Percentiles rank a stretch among this genome's conserved stretches.
These are phyloP conservation scores for Quambalaria eucalypti DNA, from an alignment of 1,284 basidiomycete genomes.

Conservation along the genomic window DNA sequence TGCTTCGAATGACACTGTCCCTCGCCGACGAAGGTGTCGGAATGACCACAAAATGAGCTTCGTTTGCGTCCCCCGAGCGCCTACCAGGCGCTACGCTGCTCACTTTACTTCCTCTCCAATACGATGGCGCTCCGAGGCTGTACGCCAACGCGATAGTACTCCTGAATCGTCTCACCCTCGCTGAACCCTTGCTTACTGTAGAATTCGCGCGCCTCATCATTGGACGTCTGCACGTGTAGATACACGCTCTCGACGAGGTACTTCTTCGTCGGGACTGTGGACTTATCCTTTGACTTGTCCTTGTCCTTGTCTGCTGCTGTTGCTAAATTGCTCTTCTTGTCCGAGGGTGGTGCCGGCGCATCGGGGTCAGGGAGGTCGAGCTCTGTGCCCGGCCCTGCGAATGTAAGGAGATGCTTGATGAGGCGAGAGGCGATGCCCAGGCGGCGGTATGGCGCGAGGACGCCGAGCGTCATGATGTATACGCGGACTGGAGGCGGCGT, in stretches of 20 bases:
- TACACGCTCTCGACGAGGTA: conserved; percentile 35
- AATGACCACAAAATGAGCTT: no score
- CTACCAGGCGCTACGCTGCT: not conserved
- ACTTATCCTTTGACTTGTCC: conserved; percentile 14
- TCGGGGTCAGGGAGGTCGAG: conserved; percentile 15
- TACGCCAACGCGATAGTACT: conserved; percentile 39
- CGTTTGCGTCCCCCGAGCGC: no score
- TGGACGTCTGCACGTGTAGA: conserved; percentile 48
- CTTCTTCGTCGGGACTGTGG: not conserved
- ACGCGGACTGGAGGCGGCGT: conserved; percentile 32
- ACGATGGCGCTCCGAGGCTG: conserved; percentile 47
- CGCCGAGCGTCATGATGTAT: conserved; percentile 50
- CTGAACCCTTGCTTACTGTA: conserved; percentile 48
- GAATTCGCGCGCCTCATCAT: conserved; percentile 44
- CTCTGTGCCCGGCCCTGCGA: conserved; percentile 36
- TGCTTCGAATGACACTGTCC: no score
- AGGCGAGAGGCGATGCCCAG: conserved; percentile 47
- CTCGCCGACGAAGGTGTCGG: no score
- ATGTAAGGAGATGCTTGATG: conserved; percentile 40
- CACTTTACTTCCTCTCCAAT: conserved; percentile 25
- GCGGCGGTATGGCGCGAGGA: conserved; percentile 48
- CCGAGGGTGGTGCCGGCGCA: conserved; percentile 8
- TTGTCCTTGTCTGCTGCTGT: conserved; percentile 21
- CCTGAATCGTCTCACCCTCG: conserved; percentile 29
- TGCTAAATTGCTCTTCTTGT: conserved; percentile 5